Conservation (phyloP, 179 eudicot genomes). For the Pouteria campechiana region DNA sequence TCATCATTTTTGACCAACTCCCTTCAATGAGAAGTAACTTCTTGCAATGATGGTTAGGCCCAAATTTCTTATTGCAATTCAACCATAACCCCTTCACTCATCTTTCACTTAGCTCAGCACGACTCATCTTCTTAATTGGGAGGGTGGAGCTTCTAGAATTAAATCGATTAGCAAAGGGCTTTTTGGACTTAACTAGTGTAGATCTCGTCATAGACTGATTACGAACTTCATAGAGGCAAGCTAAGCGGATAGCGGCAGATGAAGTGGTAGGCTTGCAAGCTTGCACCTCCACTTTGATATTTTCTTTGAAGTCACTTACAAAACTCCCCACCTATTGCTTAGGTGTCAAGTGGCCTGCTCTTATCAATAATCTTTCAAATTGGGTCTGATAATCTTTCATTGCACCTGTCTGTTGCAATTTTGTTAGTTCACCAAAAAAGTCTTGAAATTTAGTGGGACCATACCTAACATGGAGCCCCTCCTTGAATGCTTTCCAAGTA, state of each 20-base stretch:
- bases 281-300: not conserved
- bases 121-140: too few relatives aligned
- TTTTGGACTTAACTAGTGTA: too few relatives aligned
- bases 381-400: not conserved
- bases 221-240: not conserved
- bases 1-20: not conserved
- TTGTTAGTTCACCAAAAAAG: slow-evolving; percentile 2
- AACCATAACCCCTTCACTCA: not conserved
- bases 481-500: not conserved
- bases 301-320: not conserved
- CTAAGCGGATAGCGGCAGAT: not conserved
- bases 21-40: not conserved
- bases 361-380: not conserved
- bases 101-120: not conserved
- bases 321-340: not conserved
- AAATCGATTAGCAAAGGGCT: too few relatives aligned
- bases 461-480: not conserved
- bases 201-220: too few relatives aligned
- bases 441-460: not conserved
- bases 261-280: not conserved
- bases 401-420: not conserved
- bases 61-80: slow-evolving; percentile 6
- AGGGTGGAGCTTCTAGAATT: too few relatives aligned
- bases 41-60: not conserved
- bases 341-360: not conserved